Evolutionary conservation across 2,329 filamentous ascomycete genomes (phyloP), one percentile per base, ranked within the genome.

Genomic region (Ophiostoma pallidulum): DNA sequence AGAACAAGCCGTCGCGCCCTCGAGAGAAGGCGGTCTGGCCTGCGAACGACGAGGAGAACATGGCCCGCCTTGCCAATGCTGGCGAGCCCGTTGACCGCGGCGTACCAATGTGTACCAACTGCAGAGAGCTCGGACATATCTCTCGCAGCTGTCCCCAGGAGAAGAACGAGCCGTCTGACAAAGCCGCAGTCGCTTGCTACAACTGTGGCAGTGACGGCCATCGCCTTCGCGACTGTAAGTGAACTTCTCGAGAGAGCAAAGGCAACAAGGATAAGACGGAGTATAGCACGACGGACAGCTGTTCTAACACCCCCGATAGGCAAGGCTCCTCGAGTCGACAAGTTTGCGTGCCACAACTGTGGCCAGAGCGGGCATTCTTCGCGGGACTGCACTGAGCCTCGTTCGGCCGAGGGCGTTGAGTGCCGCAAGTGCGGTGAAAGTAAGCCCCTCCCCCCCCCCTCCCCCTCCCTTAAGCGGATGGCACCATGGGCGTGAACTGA

Each of bases 311-410:
- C 6, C 13, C 10, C 5, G 19, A n/a, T 16, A 78, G 77, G 78
- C 57, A 71, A 75, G 4, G 63, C 68, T n/a, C 75, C 77, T 20
- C 77, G 83, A 42, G 64, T 77, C 26, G 77, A 84, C 66, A 79
- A 70, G 48, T 80, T 74, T 54, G 78, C 77, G 8, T 86, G 82
- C 73, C 77, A 74, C 60, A 86, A 86, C 60, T 86, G 82, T 67
- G 76, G 74, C 69, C 61, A 19, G 63, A 63, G 64, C 19, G 75
- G 74, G 14, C 75, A 79, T 58, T 70, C 63, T 49, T 64, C 62
- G 19, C 58, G 66, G 6, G 74, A 78, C 0, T 79, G 74, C 53
- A 61, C 73, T 24, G 75, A 82, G 57, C 77, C 78, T 31, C 76
- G 81, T n/a, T 73, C 75, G 53, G 73, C 78, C 24, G 75, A 72